phyloP scores from a whole-genome alignment of 768 basidiomycete species.

The Amanita inopinata region DNA sequence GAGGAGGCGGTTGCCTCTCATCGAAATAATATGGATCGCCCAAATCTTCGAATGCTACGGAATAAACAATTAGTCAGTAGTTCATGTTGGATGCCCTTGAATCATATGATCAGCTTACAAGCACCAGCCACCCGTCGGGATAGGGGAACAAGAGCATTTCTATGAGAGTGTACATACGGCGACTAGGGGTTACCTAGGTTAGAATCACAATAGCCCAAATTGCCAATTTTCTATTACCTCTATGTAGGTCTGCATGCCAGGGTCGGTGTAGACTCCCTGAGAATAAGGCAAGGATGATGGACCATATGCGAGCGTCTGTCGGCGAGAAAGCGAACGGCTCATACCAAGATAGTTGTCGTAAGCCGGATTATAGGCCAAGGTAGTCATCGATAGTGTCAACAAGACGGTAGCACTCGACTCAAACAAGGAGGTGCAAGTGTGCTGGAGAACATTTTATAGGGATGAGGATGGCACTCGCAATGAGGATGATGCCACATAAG shows the following conservation, averaged over 20 bases:
- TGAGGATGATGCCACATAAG: constrained; percentile 9
- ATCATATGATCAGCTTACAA: constrained; percentile 27
- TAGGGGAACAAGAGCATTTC: constrained; percentile 25
- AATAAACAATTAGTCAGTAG: no score
- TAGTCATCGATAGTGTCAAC: constrained; percentile 5
- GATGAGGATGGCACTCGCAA: constrained; percentile 11
- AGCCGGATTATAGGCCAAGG: constrained; percentile 15
- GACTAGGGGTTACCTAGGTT: constrained; percentile 1
- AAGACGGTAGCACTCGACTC: constrained; percentile 4
- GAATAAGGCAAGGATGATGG: constrained; percentile 20
- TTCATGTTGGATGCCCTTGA: not conserved
- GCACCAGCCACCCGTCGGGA: constrained; percentile 30
- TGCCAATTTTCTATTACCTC: not conserved
- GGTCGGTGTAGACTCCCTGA: constrained; percentile 32
- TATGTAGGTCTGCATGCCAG: constrained; percentile 23
- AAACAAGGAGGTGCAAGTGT: constrained; percentile 17
- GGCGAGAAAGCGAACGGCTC: constrained; percentile 25
- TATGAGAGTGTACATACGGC: not conserved
- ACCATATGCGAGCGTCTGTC: constrained; percentile 30
- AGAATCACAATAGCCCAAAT: not conserved
- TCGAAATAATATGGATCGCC: constrained; percentile 44
- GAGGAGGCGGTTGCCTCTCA: constrained; percentile 29
- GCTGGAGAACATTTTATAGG: constrained; percentile 7
- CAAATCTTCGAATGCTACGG: constrained; percentile 50
- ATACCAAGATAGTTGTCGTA: constrained; percentile 15